Evolutionary conservation across 257 asterid genomes (phyloP).

Genomic region (Solanum dulcamara): DNA sequence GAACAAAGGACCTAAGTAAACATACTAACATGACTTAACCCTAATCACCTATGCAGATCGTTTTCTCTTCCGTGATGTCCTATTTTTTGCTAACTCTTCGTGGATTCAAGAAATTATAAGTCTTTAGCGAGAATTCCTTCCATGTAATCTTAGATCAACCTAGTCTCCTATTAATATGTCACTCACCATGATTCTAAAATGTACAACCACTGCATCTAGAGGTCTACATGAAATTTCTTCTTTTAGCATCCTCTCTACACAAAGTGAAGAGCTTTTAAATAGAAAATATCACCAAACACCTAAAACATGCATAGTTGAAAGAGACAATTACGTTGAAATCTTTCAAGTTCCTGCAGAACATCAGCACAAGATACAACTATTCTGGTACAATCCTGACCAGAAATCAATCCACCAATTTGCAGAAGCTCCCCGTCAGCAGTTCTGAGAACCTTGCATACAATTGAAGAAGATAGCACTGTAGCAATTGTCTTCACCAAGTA

Average conservation of each 20-base stretch:
- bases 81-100: background rate
- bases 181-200: background rate
- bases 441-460: conserved; percentile 36
- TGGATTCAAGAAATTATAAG: background rate
- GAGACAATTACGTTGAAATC: conserved; percentile 25
- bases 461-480: conserved; percentile 47
- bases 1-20: background rate
- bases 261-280: background rate
- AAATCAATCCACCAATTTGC: conserved; percentile 47
- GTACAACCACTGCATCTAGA: background rate
- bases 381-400: conserved; percentile 20
- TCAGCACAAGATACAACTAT: conserved; percentile 35
- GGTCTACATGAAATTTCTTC: background rate
- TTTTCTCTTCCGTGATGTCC: background rate
- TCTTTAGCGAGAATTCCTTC: background rate
- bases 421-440: conserved; percentile 21
- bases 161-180: background rate
- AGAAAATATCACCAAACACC: background rate
- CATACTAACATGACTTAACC: background rate
- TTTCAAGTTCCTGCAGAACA: conserved; percentile 29
- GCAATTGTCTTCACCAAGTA: conserved; percentile 33
- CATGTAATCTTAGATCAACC: background rate
- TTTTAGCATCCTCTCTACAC: background rate
- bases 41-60: background rate
- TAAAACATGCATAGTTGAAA: background rate